phyloP scores from a whole-genome alignment of 345 rosid species.

The Odontarrhena argentea region DNA sequence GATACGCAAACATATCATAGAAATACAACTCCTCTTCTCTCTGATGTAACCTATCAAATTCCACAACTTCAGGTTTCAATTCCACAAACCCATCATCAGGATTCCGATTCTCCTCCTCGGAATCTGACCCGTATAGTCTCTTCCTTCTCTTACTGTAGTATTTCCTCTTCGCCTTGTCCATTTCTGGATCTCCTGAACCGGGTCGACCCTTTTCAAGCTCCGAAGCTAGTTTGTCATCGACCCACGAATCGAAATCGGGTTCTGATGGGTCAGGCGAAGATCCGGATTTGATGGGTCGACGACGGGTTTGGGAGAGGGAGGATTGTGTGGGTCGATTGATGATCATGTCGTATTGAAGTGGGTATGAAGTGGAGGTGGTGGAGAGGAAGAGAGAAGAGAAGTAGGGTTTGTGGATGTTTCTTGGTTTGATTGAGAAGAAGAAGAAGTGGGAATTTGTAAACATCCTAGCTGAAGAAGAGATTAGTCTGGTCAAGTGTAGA shows the following conservation, averaged over 20 bases:
- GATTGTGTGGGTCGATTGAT: conserved; percentile 69
- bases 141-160: conserved; percentile 78
- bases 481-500: conserved; percentile 42
- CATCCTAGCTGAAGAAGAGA: conserved; percentile 38
- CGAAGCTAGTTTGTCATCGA: conserved; percentile 59
- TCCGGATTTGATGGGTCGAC: conserved; percentile 43
- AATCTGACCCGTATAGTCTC: conserved; percentile 88
- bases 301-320: conserved; percentile 48
- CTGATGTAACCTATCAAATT: conserved; percentile 76
- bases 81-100: conserved; percentile 76
- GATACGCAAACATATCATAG: conserved; percentile 79
- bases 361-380: conserved; percentile 70
- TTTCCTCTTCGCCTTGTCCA: conserved; percentile 89
- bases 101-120: conserved; percentile 67
- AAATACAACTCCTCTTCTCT: conserved; percentile 92
- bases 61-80: conserved; percentile 80
- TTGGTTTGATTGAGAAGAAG: conserved; percentile 37
- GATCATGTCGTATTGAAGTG: conserved; percentile 87
- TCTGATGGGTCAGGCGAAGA: conserved; percentile 38
- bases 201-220: conserved; percentile 45
- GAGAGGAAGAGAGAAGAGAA: conserved; percentile 47
- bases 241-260: conserved; percentile 77
- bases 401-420: conserved; percentile 39
- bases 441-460: conserved; percentile 14
- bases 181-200: conserved; percentile 44